These are phyloP conservation scores for Westerdykella sp. DNA, from an alignment of 2,329 filamentous ascomycete genomes.

Conservation along the genomic window DNA sequence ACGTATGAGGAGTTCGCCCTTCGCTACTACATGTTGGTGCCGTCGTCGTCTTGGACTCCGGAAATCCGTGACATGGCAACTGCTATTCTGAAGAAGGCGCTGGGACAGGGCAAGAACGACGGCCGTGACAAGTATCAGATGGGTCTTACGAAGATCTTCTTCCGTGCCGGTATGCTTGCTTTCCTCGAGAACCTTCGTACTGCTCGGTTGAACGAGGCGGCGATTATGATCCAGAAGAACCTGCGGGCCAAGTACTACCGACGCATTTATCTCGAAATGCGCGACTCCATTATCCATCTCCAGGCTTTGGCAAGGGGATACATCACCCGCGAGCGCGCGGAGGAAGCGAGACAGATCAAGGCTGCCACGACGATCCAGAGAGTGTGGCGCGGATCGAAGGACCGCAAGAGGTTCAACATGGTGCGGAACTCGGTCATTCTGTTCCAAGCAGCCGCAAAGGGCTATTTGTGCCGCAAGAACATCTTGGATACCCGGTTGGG, in stretches of 20 bases:
- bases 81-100: constrained; percentile 79
- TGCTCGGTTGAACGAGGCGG: constrained; percentile 82
- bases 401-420: constrained; percentile 70
- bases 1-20: constrained; percentile 98
- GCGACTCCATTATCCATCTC: constrained; percentile 70
- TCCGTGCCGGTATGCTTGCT: constrained; percentile 96
- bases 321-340: constrained; percentile 68
- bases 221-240: constrained; percentile 98
- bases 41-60: constrained; percentile 81
- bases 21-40: constrained; percentile 96
- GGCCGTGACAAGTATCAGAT: constrained; percentile 93
- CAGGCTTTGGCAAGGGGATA: constrained; percentile 75
- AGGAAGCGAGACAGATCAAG: constrained; percentile 74
- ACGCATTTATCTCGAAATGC: constrained; percentile 79
- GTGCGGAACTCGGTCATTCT: constrained; percentile 79
- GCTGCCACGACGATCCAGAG: constrained; percentile 92
- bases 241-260: constrained; percentile 92
- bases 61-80: constrained; percentile 94
- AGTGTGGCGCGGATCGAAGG: constrained; percentile 88
- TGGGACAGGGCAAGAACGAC: constrained; percentile 58
- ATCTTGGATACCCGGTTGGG: constrained; percentile 92
- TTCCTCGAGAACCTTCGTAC: constrained; percentile 94
- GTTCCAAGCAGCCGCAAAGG: constrained; percentile 86
- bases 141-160: constrained; percentile 97
- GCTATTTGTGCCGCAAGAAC: constrained; percentile 80